phyloP scores from a whole-genome alignment of 495 filamentous ascomycete genomes.

The Tuber melanosporum region DNA sequence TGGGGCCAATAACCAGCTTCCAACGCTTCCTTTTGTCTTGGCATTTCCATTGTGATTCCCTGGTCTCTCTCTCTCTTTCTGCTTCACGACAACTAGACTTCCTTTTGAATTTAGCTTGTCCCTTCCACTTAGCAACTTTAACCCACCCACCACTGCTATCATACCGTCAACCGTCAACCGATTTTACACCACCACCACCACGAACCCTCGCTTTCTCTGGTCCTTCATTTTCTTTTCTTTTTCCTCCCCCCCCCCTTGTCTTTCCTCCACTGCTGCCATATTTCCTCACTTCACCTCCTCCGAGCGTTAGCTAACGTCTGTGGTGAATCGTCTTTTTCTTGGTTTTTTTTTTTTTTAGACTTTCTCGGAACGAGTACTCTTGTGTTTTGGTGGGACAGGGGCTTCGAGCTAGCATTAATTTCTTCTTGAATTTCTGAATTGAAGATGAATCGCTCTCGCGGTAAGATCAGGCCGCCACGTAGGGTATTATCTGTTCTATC shows the following conservation, averaged over 20 bases:
- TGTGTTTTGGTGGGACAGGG: neutral
- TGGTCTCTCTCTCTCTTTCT: neutral
- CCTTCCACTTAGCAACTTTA: neutral
- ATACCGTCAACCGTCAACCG: neutral
- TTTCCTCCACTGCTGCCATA: neutral
- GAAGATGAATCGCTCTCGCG: constrained; percentile 42
- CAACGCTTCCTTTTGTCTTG: neutral
- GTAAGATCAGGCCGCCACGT: constrained; percentile 66
- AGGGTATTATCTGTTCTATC: constrained; percentile 51
- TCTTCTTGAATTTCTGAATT: neutral
- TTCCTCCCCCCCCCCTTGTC: neutral
- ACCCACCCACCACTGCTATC: neutral
- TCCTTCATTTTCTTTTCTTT: neutral
- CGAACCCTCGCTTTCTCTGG: neutral
- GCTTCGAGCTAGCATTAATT: neutral
- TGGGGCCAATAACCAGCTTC: constrained; percentile 2
- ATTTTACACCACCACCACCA: neutral
- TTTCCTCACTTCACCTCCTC: neutral
- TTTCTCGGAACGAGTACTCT: neutral
- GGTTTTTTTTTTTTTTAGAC: neutral
- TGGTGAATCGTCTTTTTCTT: neutral
- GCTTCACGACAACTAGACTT: neutral
- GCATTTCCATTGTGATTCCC: neutral
- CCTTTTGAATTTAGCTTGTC: constrained; percentile 1
- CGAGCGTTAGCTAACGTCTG: neutral